These are phyloP conservation scores for Bruguiera sexangula DNA, from an alignment of 345 rosid genomes.

Conservation along the genomic window DNA sequence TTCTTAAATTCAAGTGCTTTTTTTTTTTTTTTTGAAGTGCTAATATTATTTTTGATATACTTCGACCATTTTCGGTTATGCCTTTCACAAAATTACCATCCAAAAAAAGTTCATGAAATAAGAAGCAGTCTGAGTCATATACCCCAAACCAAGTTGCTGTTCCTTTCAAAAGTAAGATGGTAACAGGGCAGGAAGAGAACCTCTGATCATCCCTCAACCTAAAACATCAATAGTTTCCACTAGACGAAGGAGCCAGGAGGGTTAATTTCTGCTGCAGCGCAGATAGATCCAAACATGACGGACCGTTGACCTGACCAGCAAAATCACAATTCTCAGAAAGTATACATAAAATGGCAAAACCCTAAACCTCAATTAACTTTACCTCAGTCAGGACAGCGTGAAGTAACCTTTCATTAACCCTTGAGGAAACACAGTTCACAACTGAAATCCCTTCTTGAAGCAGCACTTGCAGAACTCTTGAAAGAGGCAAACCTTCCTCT, in stretches of 20 bases:
- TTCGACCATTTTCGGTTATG: no score
- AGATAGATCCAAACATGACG: constrained; percentile 25
- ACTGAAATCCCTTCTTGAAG: constrained; percentile 49
- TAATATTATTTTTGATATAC: neutral
- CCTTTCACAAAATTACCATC: no score
- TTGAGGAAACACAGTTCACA: constrained; percentile 47
- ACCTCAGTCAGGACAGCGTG: constrained; percentile 63
- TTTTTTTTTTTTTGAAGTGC: neutral
- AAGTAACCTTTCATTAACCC: constrained; percentile 39
- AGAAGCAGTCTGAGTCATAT: no score
- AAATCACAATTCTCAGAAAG: constrained; percentile 3
- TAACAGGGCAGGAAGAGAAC: neutral
- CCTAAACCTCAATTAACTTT: constrained; percentile 6
- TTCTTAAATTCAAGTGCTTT: neutral
- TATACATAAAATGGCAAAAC: neutral
- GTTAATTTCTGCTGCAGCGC: constrained; percentile 38
- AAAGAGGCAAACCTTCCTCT: constrained; percentile 36
- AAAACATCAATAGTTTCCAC: neutral
- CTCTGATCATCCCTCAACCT: no score
- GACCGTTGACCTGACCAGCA: constrained; percentile 45
- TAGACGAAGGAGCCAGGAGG: constrained; percentile 7
- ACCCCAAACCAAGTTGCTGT: constrained; percentile 3
- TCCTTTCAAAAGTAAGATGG: constrained; percentile 8
- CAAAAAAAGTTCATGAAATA: no score
- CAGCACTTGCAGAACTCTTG: constrained; percentile 44